Evolutionary conservation across 495 filamentous ascomycete species (phyloP).

Genomic region (Penicillium pulvis): DNA sequence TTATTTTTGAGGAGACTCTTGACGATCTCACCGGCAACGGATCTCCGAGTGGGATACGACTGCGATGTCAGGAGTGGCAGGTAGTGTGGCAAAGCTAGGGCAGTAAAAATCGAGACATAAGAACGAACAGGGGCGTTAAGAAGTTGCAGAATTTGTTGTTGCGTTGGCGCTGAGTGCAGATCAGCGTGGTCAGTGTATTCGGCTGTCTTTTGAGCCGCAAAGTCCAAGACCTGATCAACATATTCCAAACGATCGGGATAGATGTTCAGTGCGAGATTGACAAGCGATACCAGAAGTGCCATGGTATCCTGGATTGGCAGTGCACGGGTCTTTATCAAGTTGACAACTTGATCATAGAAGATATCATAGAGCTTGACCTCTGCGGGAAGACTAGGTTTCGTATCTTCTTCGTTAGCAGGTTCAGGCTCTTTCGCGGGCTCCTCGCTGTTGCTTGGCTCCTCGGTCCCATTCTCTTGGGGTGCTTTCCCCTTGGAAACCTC

Average conservation of each 20-base stretch:
- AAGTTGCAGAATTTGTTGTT: conserved; percentile 85
- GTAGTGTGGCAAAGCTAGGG: conserved; percentile 86
- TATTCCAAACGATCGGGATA: conserved; percentile 93
- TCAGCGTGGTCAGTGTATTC: conserved; percentile 93
- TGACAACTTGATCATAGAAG: conserved; percentile 95
- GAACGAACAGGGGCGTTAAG: conserved; percentile 85
- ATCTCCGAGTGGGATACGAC: conserved; percentile 87
- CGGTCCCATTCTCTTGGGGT: conserved; percentile 43
- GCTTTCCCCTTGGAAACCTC: conserved; percentile 33
- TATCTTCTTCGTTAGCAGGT: conserved; percentile 23
- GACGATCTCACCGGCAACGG: conserved; percentile 86
- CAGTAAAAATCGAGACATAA: conserved; percentile 92
- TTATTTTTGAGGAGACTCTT: conserved; percentile 76
- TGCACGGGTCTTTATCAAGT: conserved; percentile 85
- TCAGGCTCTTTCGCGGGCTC: conserved; percentile 20
- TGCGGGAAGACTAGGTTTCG: conserved; percentile 69
- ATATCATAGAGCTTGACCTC: conserved; percentile 94
- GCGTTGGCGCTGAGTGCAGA: conserved; percentile 81
- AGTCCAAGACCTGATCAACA: conserved; percentile 89
- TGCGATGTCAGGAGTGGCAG: conserved; percentile 87
- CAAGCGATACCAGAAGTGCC: conserved; percentile 85
- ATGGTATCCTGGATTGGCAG: conserved; percentile 94
- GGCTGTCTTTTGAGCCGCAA: conserved; percentile 82
- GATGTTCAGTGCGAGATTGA: conserved; percentile 91
- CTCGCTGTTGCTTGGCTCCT: conserved; percentile 31